These are phyloP conservation scores for Wallacemonas collosoma DNA, from an alignment of 208 protist genomes.

Conservation along the genomic window DNA sequence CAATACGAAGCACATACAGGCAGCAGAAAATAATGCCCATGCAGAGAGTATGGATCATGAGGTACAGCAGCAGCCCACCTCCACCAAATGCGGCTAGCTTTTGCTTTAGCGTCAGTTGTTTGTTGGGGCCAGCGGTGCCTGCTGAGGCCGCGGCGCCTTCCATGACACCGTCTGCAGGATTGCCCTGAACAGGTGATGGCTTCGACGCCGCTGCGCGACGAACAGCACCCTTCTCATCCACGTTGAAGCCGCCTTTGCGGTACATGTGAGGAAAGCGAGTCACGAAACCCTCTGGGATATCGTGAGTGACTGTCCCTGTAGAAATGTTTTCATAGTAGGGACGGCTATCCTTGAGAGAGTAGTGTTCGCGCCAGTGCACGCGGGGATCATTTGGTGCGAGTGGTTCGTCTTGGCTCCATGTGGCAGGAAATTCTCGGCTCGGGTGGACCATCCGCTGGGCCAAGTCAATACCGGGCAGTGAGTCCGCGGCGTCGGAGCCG, in stretches of 20 bases:
- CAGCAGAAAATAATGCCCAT: conserved; percentile 62
- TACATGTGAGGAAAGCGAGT: conserved; percentile 76
- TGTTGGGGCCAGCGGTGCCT: conserved; percentile 7
- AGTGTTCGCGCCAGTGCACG: conserved; percentile 77
- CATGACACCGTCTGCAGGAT: conserved; percentile 7
- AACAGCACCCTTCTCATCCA: conserved; percentile 57
- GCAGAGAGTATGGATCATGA: conserved; percentile 73
- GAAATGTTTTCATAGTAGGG: conserved; percentile 83
- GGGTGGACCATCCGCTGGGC: conserved; percentile 51
- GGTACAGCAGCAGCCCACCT: conserved; percentile 79
- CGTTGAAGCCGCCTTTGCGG: conserved; percentile 35
- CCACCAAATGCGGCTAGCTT: conserved; percentile 73
- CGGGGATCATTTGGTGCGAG: conserved; percentile 50
- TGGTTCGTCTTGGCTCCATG: conserved; percentile 44
- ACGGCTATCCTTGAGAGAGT: conserved; percentile 46
- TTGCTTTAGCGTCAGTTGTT: conserved; percentile 50
- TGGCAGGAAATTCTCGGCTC: conserved; percentile 52
- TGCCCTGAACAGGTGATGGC: conserved; percentile 1
- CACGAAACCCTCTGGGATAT: conserved; percentile 77
- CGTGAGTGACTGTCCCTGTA: conserved; percentile 58
- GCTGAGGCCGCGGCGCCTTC: not conserved
- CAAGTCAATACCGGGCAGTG: conserved; percentile 57
- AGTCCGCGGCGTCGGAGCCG: not conserved
- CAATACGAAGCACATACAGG: conserved; percentile 74
- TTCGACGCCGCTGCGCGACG: conserved; percentile 18